phyloP scores from a whole-genome alignment of 2,329 filamentous ascomycete genomes.

The Epichloe typhina region DNA sequence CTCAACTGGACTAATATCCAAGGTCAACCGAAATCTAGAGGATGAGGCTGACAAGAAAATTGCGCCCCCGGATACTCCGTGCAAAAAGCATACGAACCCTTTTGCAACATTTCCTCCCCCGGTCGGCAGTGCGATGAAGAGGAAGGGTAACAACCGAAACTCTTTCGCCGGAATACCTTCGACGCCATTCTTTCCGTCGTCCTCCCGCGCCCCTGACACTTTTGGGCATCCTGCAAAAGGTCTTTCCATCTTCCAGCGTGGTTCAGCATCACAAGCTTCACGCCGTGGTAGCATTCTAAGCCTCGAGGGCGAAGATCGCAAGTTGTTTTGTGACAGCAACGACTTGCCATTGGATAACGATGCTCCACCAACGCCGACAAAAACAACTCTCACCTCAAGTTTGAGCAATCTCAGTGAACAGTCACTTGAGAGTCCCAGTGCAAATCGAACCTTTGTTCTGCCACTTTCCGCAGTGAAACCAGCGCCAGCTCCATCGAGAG shows the following conservation, averaged over 20 bases:
- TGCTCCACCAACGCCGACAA: slow-evolving; percentile 88
- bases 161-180: slow-evolving; percentile 63
- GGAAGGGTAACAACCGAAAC: slow-evolving; percentile 49
- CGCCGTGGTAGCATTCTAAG: slow-evolving; percentile 63
- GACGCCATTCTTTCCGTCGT: slow-evolving; percentile 61
- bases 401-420: slow-evolving; percentile 24
- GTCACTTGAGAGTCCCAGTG: slow-evolving; percentile 33
- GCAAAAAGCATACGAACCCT: slow-evolving; percentile 67
- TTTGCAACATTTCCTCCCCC: slow-evolving; percentile 53
- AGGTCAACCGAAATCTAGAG: slow-evolving; percentile 77
- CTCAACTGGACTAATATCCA: slow-evolving; percentile 89
- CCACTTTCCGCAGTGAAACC: slow-evolving; percentile 28
- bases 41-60: slow-evolving; percentile 46
- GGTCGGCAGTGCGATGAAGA: slow-evolving; percentile 47
- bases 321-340: slow-evolving; percentile 23
- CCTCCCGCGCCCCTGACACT: slow-evolving; percentile 30
- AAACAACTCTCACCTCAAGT: slow-evolving; percentile 40
- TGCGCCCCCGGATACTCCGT: slow-evolving; percentile 89
- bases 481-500: slow-evolving; percentile 16
- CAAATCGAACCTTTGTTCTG: slow-evolving; percentile 29
- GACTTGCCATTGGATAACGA: slow-evolving; percentile 36
- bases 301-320: slow-evolving; percentile 63
- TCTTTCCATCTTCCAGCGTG: slow-evolving; percentile 53
- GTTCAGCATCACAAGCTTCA: slow-evolving; percentile 27
- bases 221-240: slow-evolving; percentile 46